Evolutionary conservation across 2,329 filamentous ascomycete genomes (phyloP).

Genomic region (Proliferodiscus dingleyae): DNA sequence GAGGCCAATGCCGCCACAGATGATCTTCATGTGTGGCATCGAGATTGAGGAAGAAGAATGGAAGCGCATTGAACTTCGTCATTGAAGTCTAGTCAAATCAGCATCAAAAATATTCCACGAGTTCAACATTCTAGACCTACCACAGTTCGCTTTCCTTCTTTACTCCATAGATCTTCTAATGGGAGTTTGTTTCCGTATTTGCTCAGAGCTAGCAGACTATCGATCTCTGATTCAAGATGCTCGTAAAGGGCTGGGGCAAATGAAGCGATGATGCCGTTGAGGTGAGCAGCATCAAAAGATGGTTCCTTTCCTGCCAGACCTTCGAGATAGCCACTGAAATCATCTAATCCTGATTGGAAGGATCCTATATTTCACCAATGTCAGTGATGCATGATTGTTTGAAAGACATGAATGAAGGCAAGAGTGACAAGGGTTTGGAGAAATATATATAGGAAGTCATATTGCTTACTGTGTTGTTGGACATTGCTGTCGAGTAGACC

Average conservation of each 20-base stretch:
- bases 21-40: slow-evolving; percentile 56
- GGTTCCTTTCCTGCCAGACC: slow-evolving; percentile 6
- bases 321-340: slow-evolving; percentile 6
- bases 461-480: slow-evolving; percentile 47
- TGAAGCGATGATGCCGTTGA: slow-evolving; percentile 27
- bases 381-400: neutral
- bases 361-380: slow-evolving; percentile 3
- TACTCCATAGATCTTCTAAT: slow-evolving; percentile 19
- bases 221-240: slow-evolving; percentile 29
- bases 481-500: slow-evolving; percentile 48
- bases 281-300: slow-evolving; percentile 19
- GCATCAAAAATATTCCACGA: slow-evolving; percentile 34
- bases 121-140: slow-evolving; percentile 6
- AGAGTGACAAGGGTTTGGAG: neutral
- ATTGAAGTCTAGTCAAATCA: slow-evolving; percentile 58
- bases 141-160: slow-evolving; percentile 25
- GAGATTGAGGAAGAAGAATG: slow-evolving; percentile 60
- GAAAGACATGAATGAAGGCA: neutral
- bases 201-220: slow-evolving; percentile 21
- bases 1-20: slow-evolving; percentile 58
- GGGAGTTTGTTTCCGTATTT: slow-evolving; percentile 24
- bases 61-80: slow-evolving; percentile 48
- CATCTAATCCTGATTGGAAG: slow-evolving; percentile 10
- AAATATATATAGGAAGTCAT: neutral
- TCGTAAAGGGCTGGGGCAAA: slow-evolving; percentile 25